Percentiles rank a stretch among this genome's conserved stretches.
Conservation (phyloP, 192 early-diverging fungal species). For the Coemansia sp. region DNA sequence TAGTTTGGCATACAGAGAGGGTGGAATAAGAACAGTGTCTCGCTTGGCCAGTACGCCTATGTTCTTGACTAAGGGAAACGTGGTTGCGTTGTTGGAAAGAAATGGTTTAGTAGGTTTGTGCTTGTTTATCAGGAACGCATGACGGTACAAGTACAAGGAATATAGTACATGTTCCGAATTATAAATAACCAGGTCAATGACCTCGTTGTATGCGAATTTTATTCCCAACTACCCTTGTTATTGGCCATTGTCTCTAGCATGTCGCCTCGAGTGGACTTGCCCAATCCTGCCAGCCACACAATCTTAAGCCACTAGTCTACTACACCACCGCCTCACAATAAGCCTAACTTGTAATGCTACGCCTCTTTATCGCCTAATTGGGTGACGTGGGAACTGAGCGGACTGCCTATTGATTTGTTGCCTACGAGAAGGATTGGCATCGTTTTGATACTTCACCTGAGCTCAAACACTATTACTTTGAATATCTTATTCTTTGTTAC, state of each 20-base stretch:
- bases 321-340: background rate
- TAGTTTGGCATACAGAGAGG: constrained; percentile 59
- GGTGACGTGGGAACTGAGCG: background rate
- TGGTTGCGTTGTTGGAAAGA: constrained; percentile 12
- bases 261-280: too few species aligned
- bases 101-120: constrained; percentile 55
- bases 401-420: background rate
- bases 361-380: background rate
- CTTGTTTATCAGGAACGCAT: constrained; percentile 72
- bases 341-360: background rate
- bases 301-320: background rate
- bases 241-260: too few species aligned
- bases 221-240: too few species aligned
- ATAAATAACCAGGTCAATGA: constrained; percentile 70
- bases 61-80: constrained; percentile 23
- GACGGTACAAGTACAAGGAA: constrained; percentile 81
- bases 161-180: constrained; percentile 72
- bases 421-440: background rate
- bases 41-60: constrained; percentile 41
- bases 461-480: background rate
- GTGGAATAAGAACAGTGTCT: constrained; percentile 66
- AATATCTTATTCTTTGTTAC: background rate
- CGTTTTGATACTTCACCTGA: background rate
- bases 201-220: constrained; percentile 37
- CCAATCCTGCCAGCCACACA: background rate